Conservation (phyloP, 2,329 filamentous ascomycete species). For the Ascochyta pisi region DNA sequence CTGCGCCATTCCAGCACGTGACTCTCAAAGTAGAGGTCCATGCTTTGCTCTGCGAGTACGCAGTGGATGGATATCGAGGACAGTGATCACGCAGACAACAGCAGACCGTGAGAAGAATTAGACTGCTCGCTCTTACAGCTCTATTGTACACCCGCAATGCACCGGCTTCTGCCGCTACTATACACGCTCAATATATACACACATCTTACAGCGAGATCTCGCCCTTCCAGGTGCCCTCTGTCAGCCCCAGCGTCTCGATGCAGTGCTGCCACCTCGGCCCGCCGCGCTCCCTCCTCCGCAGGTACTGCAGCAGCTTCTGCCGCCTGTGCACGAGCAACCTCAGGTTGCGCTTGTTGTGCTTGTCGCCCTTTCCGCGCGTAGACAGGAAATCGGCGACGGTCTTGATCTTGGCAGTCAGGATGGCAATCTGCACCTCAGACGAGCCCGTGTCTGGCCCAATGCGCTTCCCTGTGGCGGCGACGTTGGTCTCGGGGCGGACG, state of each 20-base stretch:
- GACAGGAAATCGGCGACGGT: constrained; percentile 76
- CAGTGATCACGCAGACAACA: too few relatives aligned
- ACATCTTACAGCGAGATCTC: constrained; percentile 75
- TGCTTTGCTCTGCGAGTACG: too few relatives aligned
- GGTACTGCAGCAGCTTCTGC: constrained; percentile 86
- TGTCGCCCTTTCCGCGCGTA: constrained; percentile 79
- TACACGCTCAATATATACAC: neutral
- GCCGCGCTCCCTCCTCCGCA: constrained; percentile 88
- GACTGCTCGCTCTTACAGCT: neutral
- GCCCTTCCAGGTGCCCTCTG: constrained; percentile 85
- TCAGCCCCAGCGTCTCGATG: constrained; percentile 82
- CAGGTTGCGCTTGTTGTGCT: constrained; percentile 92
- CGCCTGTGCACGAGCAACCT: constrained; percentile 83
- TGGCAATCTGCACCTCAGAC: constrained; percentile 96
- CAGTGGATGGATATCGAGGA: too few relatives aligned
- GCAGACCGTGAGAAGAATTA: too few relatives aligned
- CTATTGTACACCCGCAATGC: constrained; percentile 14
- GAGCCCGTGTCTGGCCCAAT: constrained; percentile 93
- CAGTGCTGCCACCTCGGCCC: constrained; percentile 89
- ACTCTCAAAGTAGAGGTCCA: too few relatives aligned
- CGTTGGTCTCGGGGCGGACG: constrained; percentile 54
- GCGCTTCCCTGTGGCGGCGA: constrained; percentile 57
- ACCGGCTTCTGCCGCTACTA: constrained; percentile 8
- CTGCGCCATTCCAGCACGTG: too few relatives aligned
- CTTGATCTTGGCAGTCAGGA: constrained; percentile 92